A percentile compares a stretch with the other conserved stretches of the same genome.
Evolutionary conservation across 176 grass and related monocot species (phyloP).

Genomic region (Bothriochloa decipiens): DNA sequence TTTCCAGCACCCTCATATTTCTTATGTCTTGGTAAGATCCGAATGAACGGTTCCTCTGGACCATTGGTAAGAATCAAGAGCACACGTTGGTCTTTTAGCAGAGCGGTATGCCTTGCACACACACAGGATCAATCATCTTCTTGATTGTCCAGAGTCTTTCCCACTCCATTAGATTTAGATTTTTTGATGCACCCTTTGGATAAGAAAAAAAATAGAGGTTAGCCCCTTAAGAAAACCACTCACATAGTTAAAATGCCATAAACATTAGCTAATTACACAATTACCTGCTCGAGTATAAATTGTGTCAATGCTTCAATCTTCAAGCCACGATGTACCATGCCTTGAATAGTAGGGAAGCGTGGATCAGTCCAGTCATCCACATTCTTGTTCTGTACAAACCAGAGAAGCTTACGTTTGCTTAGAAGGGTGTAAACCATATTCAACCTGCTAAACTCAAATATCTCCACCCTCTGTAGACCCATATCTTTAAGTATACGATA

Average conservation of each 20-base stretch:
- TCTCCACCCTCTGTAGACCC: constrained; percentile 70
- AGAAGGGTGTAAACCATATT: constrained; percentile 96
- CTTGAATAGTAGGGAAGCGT: constrained; percentile 90
- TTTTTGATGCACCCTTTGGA: constrained; percentile 85
- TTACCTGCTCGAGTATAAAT: constrained; percentile 93
- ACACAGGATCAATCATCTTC: constrained; percentile 87
- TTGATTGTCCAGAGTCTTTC: constrained; percentile 98
- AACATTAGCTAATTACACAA: constrained; percentile 14
- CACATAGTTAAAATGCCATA: constrained; percentile 7
- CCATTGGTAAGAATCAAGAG: constrained; percentile 75
- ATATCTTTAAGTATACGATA: constrained; percentile 83
- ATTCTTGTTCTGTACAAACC: constrained; percentile 89
- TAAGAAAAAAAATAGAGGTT: constrained; percentile 30
- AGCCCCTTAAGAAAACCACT: neutral
- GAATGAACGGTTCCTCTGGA: constrained; percentile 62
- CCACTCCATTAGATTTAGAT: constrained; percentile 97
- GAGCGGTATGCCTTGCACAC: constrained; percentile 84
- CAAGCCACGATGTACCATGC: constrained; percentile 83
- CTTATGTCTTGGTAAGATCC: constrained; percentile 88
- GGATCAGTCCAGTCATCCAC: constrained; percentile 93
- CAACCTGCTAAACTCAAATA: constrained; percentile 86
- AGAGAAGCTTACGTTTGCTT: constrained; percentile 87
- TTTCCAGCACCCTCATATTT: constrained; percentile 87
- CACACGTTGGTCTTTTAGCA: constrained; percentile 61
- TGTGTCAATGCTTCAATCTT: constrained; percentile 90